Evolutionary conservation across 345 rosid genomes (phyloP).

Genomic region (Xanthoceras sorbifolium): DNA sequence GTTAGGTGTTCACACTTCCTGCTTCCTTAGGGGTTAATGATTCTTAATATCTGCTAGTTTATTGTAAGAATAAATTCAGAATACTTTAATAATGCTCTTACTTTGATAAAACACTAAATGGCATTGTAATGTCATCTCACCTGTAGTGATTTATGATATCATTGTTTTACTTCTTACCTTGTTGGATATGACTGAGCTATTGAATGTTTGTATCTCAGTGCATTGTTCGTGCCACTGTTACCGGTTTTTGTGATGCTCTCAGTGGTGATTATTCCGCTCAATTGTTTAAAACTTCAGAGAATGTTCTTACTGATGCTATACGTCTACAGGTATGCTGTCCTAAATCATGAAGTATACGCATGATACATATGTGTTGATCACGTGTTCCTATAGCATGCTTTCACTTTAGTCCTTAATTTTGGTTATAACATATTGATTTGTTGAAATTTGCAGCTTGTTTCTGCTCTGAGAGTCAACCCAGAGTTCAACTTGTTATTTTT

Average conservation of each 20-base stretch:
- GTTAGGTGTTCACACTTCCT: slow-evolving; percentile 1
- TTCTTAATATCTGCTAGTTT: background rate
- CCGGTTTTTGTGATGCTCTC: slow-evolving; percentile 47
- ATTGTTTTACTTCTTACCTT: slow-evolving; percentile 9
- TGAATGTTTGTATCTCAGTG: slow-evolving; percentile 56
- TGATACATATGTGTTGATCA: background rate
- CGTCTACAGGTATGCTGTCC: slow-evolving; percentile 65
- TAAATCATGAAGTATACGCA: slow-evolving; percentile 9
- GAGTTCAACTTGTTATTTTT: slow-evolving; percentile 74
- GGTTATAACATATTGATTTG: slow-evolving; percentile 27
- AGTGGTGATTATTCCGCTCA: slow-evolving; percentile 40
- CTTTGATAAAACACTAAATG: background rate
- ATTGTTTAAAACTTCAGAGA: slow-evolving; percentile 43
- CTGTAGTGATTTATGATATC: background rate
- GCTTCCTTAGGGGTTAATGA: background rate
- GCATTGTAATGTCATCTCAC: background rate
- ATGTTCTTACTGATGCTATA: slow-evolving; percentile 70
- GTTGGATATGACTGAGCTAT: slow-evolving; percentile 23
- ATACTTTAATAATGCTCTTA: background rate
- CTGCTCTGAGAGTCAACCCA: slow-evolving; percentile 71
- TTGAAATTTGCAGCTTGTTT: slow-evolving; percentile 77
- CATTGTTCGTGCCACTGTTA: slow-evolving; percentile 69
- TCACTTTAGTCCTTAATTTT: background rate
- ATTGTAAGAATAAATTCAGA: background rate
- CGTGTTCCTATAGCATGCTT: background rate